phyloP scores from a whole-genome alignment of 805 yeast genomes.

The Cyberlindnera subsufficiens region DNA sequence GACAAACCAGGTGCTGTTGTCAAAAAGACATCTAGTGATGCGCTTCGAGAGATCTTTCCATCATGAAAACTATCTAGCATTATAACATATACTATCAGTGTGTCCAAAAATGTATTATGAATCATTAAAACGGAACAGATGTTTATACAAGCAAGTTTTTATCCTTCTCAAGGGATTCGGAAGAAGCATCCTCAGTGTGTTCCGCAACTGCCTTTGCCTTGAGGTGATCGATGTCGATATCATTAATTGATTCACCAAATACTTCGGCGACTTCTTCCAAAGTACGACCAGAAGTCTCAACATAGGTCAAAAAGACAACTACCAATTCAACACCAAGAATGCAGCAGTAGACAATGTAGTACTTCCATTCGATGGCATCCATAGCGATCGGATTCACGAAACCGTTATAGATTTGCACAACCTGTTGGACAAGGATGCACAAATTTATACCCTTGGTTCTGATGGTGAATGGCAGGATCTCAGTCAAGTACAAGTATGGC shows the following conservation, averaged over 20 bases:
- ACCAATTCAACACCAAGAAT: slow-evolving; percentile 25
- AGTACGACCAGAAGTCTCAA: slow-evolving; percentile 33
- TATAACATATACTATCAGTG: too few species aligned
- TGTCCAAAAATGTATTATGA: too few species aligned
- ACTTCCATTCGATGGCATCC: slow-evolving; percentile 31
- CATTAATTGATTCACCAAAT: slow-evolving; percentile 25
- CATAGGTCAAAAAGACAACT: slow-evolving; percentile 27
- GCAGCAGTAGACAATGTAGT: slow-evolving; percentile 31
- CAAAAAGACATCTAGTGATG: too few species aligned
- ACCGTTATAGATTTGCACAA: slow-evolving; percentile 26
- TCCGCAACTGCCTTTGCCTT: slow-evolving; percentile 13
- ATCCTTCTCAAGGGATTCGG: slow-evolving; percentile 6
- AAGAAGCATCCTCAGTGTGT: slow-evolving; percentile 14
- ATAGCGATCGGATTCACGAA: slow-evolving; percentile 33
- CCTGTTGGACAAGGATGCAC: slow-evolving; percentile 20
- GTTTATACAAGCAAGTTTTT: slow-evolving; percentile 13
- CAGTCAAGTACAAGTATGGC: slow-evolving; percentile 41
- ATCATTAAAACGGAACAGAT: too few species aligned
- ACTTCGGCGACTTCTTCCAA: slow-evolving; percentile 34
- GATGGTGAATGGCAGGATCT: slow-evolving; percentile 29
- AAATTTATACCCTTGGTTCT: slow-evolving; percentile 27
- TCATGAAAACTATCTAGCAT: too few species aligned
- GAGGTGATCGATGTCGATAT: slow-evolving; percentile 9
- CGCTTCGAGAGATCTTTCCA: too few species aligned
- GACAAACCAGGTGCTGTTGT: too few species aligned